Evolutionary conservation across 192 early-diverging fungal species (phyloP).

Genomic region (Rhizophagus prolifer): DNA sequence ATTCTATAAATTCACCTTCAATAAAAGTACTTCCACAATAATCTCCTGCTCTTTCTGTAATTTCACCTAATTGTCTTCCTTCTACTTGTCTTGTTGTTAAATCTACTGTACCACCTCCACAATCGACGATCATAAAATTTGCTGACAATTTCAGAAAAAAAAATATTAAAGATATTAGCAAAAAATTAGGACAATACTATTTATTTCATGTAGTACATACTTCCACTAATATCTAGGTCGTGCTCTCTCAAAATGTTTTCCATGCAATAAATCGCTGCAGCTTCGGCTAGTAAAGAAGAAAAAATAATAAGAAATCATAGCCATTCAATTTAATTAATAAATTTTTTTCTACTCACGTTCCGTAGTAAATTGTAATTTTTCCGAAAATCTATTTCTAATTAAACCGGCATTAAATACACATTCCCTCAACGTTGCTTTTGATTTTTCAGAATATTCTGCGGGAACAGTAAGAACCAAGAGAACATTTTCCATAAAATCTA

Average conservation of each 20-base stretch:
- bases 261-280: constrained; percentile 2
- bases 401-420: not conserved
- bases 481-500: not conserved
- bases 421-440: not conserved
- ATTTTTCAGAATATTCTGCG: not conserved
- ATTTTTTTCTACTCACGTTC: constrained; percentile 13
- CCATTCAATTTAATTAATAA: not conserved
- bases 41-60: not conserved
- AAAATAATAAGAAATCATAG: not conserved
- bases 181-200: too few relatives aligned
- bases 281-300: not conserved
- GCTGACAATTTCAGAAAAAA: not conserved
- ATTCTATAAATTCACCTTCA: not conserved
- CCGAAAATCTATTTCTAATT: not conserved
- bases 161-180: too few relatives aligned
- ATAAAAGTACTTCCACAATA: not conserved
- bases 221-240: not conserved
- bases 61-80: not conserved
- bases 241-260: not conserved
- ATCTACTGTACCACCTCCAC: not conserved
- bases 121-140: not conserved
- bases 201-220: not conserved
- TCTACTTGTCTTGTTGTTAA: not conserved
- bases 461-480: constrained; percentile 12
- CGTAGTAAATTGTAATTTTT: constrained; percentile 7